Evolutionary conservation across 306 rosid genomes (phyloP), one percentile per base, ranked within the genome.

Genomic region (Citrullus amarus): DNA sequence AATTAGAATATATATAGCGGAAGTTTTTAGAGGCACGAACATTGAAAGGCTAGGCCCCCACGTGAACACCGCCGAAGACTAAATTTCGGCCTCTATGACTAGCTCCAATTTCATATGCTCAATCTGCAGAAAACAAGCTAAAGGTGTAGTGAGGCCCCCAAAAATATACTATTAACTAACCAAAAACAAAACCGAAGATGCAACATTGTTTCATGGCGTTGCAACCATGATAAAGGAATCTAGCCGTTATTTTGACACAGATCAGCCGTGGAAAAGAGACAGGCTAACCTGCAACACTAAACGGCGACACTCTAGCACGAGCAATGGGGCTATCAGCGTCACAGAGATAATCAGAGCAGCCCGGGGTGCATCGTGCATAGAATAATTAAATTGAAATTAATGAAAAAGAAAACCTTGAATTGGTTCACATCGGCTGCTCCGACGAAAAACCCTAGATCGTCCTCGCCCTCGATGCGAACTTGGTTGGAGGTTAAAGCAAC

Each of bases 91-190:
- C 97, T 88, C 86, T 76, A 81, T 78, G 90, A 92, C 97, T 92
- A 90, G 90, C 97, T 80, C 44, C 58, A 78, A 58, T 78, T 81
- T 48, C 88, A 81, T 14, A 7, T 83, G 60, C 6, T 4, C 10
- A n/a, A 4, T 61, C 65, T 77, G 30, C 66, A 73, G 73, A 92
- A 90, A 92, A 63, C 78, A 90, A 85, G 91, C 91, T 92, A 88
- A 90, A 89, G 93, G 90, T 84, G 87, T 85, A 86, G 82, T 77
- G 89, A 92, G 97, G 97, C 96, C 30, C 56, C 65, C 5, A 36
- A 72, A 13, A 4, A 28, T 2, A 2, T 8, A 20, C 7, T 13
- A 18, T 4, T 2, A 44, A 44, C 0, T 2, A 25, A 70, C 0
- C 5, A 69, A 1, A 34, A 25, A 46, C 6, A 70, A 6, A 70